Evolutionary conservation across 2,329 filamentous ascomycete species (phyloP).

Genomic region (Paecilomyces variotii): DNA sequence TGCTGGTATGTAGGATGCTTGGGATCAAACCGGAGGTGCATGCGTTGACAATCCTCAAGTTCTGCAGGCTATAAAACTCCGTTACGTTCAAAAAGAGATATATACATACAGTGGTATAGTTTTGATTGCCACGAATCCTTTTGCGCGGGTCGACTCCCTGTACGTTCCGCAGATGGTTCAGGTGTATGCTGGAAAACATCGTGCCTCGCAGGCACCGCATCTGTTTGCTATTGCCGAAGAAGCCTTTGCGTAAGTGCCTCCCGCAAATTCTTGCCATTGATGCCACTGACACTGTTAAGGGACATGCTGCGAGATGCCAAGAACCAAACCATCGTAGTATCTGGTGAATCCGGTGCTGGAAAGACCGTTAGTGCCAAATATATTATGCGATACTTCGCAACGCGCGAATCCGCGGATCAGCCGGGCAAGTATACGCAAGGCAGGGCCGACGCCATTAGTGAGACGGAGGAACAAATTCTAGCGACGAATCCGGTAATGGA

Average conservation of each 20-base stretch:
- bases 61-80: conserved; percentile 90
- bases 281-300: conserved; percentile 45
- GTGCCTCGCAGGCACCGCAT: conserved; percentile 94
- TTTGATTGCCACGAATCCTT: conserved; percentile 95
- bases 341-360: conserved; percentile 94
- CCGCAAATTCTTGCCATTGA: background rate
- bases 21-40: conserved; percentile 9
- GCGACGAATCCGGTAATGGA: conserved; percentile 99
- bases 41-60: conserved; percentile 48
- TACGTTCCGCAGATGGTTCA: conserved; percentile 99
- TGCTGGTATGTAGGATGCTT: conserved; percentile 57
- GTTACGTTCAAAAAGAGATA: conserved; percentile 97
- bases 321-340: conserved; percentile 99
- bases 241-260: conserved; percentile 71
- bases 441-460: conserved; percentile 73
- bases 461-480: conserved; percentile 96
- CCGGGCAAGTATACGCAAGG: conserved; percentile 71
- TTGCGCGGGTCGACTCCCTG: conserved; percentile 92
- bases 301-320: conserved; percentile 95
- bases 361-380: conserved; percentile 99
- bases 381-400: conserved; percentile 99
- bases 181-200: conserved; percentile 93
- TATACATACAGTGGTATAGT: conserved; percentile 99
- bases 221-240: conserved; percentile 98
- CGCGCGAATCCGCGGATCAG: conserved; percentile 86